phyloP scores from a whole-genome alignment of 1,284 basidiomycete species.

The Leccinum insolens region DNA sequence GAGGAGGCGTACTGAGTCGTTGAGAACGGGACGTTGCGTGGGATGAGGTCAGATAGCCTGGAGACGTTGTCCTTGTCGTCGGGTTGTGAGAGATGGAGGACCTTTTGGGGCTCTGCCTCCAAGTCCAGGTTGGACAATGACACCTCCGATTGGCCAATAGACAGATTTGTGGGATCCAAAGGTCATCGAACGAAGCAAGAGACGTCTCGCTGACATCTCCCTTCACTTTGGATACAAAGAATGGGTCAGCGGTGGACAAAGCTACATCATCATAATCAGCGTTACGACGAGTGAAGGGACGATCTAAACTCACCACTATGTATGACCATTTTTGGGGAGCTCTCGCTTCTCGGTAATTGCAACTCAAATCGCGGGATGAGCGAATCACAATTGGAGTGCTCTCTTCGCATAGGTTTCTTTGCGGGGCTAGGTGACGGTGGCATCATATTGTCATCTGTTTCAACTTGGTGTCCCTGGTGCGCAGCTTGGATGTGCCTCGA shows the following conservation, averaged over 20 bases:
- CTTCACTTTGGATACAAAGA: conserved; percentile 24
- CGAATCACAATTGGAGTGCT: conserved; percentile 28
- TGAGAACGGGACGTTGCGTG: conserved; percentile 24
- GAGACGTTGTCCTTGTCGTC: conserved; percentile 14
- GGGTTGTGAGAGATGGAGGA: conserved; percentile 16
- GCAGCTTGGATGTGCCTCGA: conserved; percentile 52
- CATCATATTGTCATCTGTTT: conserved; percentile 51
- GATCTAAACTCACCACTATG: conserved; percentile 17
- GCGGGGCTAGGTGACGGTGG: conserved; percentile 66
- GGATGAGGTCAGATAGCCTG: conserved; percentile 28
- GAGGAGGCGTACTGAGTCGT: conserved; percentile 32
- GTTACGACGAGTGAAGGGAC: not conserved
- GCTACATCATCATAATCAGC: conserved; percentile 16
- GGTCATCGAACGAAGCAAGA: conserved; percentile 37
- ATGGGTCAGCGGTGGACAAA: conserved; percentile 23
- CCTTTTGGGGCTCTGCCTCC: conserved; percentile 33
- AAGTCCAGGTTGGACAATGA: conserved; percentile 35
- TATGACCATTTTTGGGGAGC: conserved; percentile 22
- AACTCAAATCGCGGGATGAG: conserved; percentile 48
- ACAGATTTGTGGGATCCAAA: conserved; percentile 39
- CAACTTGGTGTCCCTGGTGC: conserved; percentile 40
- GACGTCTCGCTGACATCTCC: conserved; percentile 42
- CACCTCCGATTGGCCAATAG: conserved; percentile 37
- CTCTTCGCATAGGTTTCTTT: conserved; percentile 34
- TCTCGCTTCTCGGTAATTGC: conserved; percentile 20